Evolutionary conservation across 495 filamentous ascomycete species (phyloP).

Genomic region (Trichoderma erinaceum): DNA sequence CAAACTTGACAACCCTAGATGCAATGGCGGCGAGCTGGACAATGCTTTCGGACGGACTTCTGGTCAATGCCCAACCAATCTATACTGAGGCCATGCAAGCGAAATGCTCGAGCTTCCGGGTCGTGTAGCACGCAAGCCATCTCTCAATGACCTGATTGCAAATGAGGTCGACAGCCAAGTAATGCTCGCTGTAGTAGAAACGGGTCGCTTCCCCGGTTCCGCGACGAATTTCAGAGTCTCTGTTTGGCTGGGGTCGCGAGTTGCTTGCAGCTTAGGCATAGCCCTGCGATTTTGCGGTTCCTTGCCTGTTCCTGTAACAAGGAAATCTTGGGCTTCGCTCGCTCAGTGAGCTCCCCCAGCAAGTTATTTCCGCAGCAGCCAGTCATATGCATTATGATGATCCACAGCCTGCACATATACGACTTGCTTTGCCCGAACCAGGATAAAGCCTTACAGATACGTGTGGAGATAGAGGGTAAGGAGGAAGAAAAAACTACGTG

Average conservation of each 20-base stretch:
- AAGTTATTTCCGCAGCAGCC: background rate
- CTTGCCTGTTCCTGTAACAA: constrained; percentile 7
- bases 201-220: constrained; percentile 11
- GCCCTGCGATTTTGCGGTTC: background rate
- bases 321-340: background rate
- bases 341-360: background rate
- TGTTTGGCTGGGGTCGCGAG: constrained; percentile 12
- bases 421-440: background rate
- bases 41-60: background rate
- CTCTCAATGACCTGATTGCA: constrained; percentile 9
- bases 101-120: background rate
- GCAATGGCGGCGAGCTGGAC: constrained; percentile 9
- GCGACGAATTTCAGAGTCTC: constrained; percentile 11
- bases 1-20: background rate
- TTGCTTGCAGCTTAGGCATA: background rate
- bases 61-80: background rate
- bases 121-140: constrained; percentile 8
- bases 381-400: background rate
- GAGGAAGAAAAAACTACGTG: background rate
- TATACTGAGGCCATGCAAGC: background rate
- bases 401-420: constrained; percentile 3
- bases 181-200: constrained; percentile 2
- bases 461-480: background rate
- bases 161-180: background rate
- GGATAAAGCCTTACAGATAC: background rate